These are phyloP conservation scores for Podila minutissima DNA, from an alignment of 192 early-diverging fungal species.

Conservation along the genomic window DNA sequence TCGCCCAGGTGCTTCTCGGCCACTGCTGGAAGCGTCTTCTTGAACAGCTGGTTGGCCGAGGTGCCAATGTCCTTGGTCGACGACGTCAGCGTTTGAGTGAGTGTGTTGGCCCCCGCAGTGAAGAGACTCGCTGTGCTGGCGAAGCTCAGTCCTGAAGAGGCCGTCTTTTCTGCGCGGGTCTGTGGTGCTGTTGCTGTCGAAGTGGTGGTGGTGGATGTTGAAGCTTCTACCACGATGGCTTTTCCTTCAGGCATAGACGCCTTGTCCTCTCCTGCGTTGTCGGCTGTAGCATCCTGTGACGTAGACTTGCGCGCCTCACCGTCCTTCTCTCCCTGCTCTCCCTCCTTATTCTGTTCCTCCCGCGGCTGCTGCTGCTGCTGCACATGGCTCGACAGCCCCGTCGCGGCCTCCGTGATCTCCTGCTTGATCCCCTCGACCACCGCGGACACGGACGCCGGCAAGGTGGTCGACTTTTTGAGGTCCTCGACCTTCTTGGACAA, in stretches of 20 bases:
- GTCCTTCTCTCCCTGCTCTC: background rate
- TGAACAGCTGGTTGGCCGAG: constrained; percentile 37
- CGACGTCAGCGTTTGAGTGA: constrained; percentile 29
- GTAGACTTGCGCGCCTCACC: background rate
- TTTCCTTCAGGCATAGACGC: background rate
- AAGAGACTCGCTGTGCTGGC: constrained; percentile 35
- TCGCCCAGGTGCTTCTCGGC: constrained; percentile 37
- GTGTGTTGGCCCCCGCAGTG: constrained; percentile 16
- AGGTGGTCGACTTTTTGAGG: constrained; percentile 29
- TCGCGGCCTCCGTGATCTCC: constrained; percentile 39
- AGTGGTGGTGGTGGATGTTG: background rate
- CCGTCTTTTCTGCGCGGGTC: constrained; percentile 3
- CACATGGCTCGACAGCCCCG: constrained; percentile 6
- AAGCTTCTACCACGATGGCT: background rate
- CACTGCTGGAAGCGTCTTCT: constrained; percentile 23
- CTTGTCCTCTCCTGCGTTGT: background rate
- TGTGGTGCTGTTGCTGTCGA: background rate
- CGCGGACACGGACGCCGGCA: constrained; percentile 38
- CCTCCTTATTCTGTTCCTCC: background rate
- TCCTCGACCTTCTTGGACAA: constrained; percentile 37
- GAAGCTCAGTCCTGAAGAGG: constrained; percentile 18
- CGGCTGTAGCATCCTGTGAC: background rate
- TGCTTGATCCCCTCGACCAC: constrained; percentile 41
- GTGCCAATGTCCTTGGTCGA: constrained; percentile 36
- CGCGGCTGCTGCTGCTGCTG: background rate